Conservation (phyloP, 140 eudicot species). For the Flaveria floridana region DNA sequence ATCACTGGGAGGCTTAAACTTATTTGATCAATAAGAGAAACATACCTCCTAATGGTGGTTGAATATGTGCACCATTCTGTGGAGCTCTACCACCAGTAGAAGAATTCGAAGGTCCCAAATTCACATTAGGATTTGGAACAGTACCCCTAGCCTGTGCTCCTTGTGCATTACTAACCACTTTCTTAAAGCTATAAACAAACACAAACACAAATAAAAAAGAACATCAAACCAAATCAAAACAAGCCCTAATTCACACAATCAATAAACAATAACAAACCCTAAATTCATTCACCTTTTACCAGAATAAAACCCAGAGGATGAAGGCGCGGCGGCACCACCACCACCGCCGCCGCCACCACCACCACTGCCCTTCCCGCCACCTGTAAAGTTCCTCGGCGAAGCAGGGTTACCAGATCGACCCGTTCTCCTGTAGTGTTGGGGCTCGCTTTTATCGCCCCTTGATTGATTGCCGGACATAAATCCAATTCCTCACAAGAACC, state of each 20-base stretch:
- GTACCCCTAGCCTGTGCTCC: constrained; percentile 57
- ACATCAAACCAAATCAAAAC: not conserved
- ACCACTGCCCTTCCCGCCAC: constrained; percentile 55
- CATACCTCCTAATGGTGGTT: constrained; percentile 54
- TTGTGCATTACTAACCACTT: constrained; percentile 60
- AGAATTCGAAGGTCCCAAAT: constrained; percentile 33
- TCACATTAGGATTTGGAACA: constrained; percentile 33
- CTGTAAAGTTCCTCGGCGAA: constrained; percentile 48
- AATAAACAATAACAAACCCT: constrained; percentile 23
- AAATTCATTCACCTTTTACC: constrained; percentile 38
- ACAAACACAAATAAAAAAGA: constrained; percentile 1
- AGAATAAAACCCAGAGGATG: constrained; percentile 39
- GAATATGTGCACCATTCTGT: constrained; percentile 63
- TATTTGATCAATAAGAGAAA: not conserved
- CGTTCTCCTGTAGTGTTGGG: constrained; percentile 60
- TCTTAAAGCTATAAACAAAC: constrained; percentile 42
- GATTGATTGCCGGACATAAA: constrained; percentile 93
- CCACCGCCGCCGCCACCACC: constrained; percentile 55
- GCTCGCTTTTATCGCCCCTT: constrained; percentile 63
- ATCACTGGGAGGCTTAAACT: not conserved
- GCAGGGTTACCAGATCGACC: constrained; percentile 55
- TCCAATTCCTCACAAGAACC: constrained; percentile 42
- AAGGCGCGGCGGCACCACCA: constrained; percentile 51
- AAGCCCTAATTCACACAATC: constrained; percentile 23
- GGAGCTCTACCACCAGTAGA: constrained; percentile 34